phyloP scores from a whole-genome alignment of 148 eudicot species.

The Camellia sinensis region DNA sequence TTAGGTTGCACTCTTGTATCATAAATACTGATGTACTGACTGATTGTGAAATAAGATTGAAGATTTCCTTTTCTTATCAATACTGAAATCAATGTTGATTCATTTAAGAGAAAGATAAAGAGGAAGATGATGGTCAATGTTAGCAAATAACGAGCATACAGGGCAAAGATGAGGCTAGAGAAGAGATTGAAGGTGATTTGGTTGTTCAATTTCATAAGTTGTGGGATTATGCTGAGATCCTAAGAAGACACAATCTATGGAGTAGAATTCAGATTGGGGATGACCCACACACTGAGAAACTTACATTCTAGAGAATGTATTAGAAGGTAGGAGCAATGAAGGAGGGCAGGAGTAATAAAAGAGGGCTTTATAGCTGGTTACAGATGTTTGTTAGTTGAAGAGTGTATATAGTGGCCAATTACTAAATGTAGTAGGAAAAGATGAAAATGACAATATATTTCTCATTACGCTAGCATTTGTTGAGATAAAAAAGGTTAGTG shows the following conservation, averaged over 20 bases:
- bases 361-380: neutral
- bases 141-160: neutral
- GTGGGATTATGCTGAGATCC: neutral
- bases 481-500: neutral
- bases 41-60: too few species aligned
- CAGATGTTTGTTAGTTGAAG: neutral
- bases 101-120: neutral
- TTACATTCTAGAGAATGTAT: neutral
- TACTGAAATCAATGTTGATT: too few species aligned
- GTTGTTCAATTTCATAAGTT: neutral
- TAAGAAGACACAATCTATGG: neutral
- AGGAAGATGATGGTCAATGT: neutral
- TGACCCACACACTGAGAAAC: neutral
- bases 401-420: neutral
- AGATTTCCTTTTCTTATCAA: too few species aligned
- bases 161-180: neutral
- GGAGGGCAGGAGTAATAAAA: neutral
- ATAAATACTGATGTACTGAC: too few species aligned
- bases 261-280: neutral
- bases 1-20: too few species aligned
- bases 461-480: neutral
- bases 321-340: neutral
- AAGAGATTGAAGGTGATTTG: neutral
- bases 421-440: neutral
- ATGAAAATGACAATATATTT: neutral